phyloP scores from a whole-genome alignment of 2,329 filamentous ascomycete genomes.

The Celoporthe dispersa region DNA sequence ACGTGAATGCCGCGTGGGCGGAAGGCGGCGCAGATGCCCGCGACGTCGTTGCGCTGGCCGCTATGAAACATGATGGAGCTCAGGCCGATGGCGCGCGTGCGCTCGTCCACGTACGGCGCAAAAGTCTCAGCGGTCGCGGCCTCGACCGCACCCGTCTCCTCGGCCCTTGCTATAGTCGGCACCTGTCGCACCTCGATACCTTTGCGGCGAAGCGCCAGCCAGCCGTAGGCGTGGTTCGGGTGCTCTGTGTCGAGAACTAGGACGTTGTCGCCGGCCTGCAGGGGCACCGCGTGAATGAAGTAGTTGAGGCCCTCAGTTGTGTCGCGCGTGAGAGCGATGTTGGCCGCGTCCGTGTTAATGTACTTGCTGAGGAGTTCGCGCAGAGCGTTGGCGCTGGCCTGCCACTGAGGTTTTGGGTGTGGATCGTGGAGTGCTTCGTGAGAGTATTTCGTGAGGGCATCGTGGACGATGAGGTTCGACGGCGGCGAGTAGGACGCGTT shows the following conservation, averaged over 20 bases:
- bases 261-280: conserved; percentile 39
- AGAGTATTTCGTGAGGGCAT: conserved; percentile 36
- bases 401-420: conserved; percentile 36
- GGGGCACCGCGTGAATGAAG: conserved; percentile 35
- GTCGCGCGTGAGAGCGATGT: conserved; percentile 39
- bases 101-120: conserved; percentile 37
- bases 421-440: conserved; percentile 34
- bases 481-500: conserved; percentile 24
- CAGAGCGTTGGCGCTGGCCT: conserved; percentile 31
- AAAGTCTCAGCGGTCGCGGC: conserved; percentile 35
- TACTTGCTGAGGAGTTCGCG: conserved; percentile 32
- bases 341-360: too few species aligned
- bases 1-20: conserved; percentile 38
- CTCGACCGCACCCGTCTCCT: not conserved
- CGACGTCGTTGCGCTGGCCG: conserved; percentile 40
- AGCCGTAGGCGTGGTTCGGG: conserved; percentile 39
- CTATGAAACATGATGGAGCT: conserved; percentile 41
- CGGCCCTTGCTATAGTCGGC: conserved; percentile 30
- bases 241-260: conserved; percentile 40
- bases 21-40: conserved; percentile 35
- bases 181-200: conserved; percentile 39
- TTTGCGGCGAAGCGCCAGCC: conserved; percentile 35
- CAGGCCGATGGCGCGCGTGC: conserved; percentile 39
- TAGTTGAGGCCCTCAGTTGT: conserved; percentile 39
- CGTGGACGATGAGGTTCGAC: conserved; percentile 38